Percentiles rank a stretch among this genome's conserved stretches.
Evolutionary conservation across 2,329 filamentous ascomycete species (phyloP).

Genomic region (Lecanicillium sp.): DNA sequence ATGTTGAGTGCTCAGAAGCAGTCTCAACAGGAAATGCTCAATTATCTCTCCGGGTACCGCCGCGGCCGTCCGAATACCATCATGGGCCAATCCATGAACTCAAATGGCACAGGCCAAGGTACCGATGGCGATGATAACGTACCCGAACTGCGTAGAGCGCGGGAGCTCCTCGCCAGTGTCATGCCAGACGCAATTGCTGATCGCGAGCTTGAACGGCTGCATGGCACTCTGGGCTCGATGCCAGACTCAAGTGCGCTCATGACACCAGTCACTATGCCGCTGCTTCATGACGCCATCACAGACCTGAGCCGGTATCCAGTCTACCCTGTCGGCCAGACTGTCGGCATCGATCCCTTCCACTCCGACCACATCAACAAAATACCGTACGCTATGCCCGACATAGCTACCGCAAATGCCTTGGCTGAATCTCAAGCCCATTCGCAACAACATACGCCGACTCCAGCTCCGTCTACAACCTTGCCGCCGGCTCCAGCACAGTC

Average conservation of each 20-base stretch:
- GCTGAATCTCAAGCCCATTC: conserved; percentile 31
- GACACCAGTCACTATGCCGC: conserved; percentile 32
- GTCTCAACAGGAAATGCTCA: conserved; percentile 49
- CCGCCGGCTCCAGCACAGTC: conserved; percentile 13
- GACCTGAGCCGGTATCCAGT: conserved; percentile 58
- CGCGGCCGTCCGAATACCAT: conserved; percentile 30
- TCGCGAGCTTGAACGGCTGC: conserved; percentile 47
- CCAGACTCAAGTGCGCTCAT: conserved; percentile 41
- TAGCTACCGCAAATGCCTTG: conserved; percentile 24
- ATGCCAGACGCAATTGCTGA: conserved; percentile 44
- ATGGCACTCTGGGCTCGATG: conserved; percentile 44
- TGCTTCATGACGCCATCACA: conserved; percentile 45
- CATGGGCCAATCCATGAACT: conserved; percentile 22
- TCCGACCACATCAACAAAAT: conserved; percentile 93
- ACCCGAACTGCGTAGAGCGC: conserved; percentile 45
- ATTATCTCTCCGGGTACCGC: conserved; percentile 42
- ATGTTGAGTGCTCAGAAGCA: conserved; percentile 50
- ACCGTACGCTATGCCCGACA: conserved; percentile 63
- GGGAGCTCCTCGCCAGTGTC: conserved; percentile 46
- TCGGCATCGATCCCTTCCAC: conserved; percentile 91
- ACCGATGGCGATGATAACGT: conserved; percentile 41
- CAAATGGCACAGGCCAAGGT: conserved; percentile 27
- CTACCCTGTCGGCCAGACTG: conserved; percentile 83
- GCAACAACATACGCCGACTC: conserved; percentile 13
- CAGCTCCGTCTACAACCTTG: neutral